Evolutionary conservation across 73 alveolate genomes (phyloP), one percentile per base, ranked within the genome.

Genomic region (Effrenium voratum): DNA sequence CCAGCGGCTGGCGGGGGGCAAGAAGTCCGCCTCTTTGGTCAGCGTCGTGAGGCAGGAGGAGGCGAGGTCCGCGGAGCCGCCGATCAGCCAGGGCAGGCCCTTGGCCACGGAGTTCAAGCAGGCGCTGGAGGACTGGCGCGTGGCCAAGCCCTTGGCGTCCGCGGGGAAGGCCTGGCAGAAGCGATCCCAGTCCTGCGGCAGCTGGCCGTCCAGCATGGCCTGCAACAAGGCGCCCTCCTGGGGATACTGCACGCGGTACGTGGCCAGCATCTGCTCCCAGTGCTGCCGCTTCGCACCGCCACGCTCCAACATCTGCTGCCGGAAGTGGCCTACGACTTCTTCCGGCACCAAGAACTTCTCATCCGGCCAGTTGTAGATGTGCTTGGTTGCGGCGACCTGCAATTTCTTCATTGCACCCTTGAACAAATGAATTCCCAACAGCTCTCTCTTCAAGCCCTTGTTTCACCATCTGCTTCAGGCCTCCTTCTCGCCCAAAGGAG

Each of bases 321-420:
- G 26, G 45, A 80, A 32, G 72, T 80, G 91, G 30, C 44, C 91
- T 68, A 43, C 44, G 47, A 80, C 91, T 76, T 83, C 79, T 2
- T 46, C 43, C 22, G 95, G 95, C 81, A 86, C 95, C 45, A 60
- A 36, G 95, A 86, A 86, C 95, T 86, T 86, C 84, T 86, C 95
- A 34, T 86, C 43, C 32, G 95, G 95, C 90, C 90, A 79, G 43
- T 63, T 43, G 95, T 86, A 86, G 68, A 86, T 40, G n/a, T 44
- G 43, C 95, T 86, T 86, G 41, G 95, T 63, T 28, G 68, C 81
- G 40, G 73, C 93, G 19, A 83, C 76, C 90, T 79, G n/a, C 92
- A 47, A 47, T 70, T 38, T 0, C 36, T n/a, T 38, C 52, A 36
- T 19, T 75, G 90, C 3, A 38, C 4, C 40, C 63, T 36, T 80